Conservation (phyloP, 140 eudicot species). For the Oenanthe javanica region DNA sequence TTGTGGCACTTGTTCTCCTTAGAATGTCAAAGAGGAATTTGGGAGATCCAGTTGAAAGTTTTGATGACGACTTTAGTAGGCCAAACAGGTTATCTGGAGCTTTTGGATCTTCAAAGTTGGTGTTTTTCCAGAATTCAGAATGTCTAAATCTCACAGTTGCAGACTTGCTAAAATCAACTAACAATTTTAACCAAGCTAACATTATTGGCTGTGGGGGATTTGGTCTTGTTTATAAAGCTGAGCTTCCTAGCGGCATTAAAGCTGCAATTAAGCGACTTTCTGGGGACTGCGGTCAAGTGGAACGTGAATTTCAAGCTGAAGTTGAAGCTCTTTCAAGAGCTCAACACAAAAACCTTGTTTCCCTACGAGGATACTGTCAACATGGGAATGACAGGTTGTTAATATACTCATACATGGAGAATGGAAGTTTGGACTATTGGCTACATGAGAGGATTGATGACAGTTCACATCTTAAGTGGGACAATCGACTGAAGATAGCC, state of each 20-base stretch:
- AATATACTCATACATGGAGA: slow-evolving; percentile 85
- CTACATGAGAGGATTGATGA: slow-evolving; percentile 73
- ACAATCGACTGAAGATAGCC: slow-evolving; percentile 59
- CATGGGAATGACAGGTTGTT: slow-evolving; percentile 54
- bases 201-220: slow-evolving; percentile 97
- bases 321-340: slow-evolving; percentile 94
- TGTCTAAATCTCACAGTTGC: slow-evolving; percentile 68
- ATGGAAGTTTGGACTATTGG: slow-evolving; percentile 95
- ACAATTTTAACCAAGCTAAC: slow-evolving; percentile 79
- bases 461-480: slow-evolving; percentile 52
- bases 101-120: slow-evolving; percentile 59
- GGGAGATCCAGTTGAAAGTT: slow-evolving; percentile 29
- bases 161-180: slow-evolving; percentile 72
- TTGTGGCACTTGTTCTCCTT: slow-evolving; percentile 46
- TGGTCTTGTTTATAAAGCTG: slow-evolving; percentile 89
- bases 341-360: slow-evolving; percentile 88
- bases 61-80: slow-evolving; percentile 36
- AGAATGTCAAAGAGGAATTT: slow-evolving; percentile 36
- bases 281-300: slow-evolving; percentile 98
- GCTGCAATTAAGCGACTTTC: slow-evolving; percentile 89
- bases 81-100: slow-evolving; percentile 48
- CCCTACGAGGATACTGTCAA: slow-evolving; percentile 85
- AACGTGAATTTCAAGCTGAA: slow-evolving; percentile 94
- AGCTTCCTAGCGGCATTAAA: slow-evolving; percentile 68
- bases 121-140: slow-evolving; percentile 63